phyloP scores from a whole-genome alignment of 176 grass and related monocot genomes.

The Hyparrhenia diplandra region DNA sequence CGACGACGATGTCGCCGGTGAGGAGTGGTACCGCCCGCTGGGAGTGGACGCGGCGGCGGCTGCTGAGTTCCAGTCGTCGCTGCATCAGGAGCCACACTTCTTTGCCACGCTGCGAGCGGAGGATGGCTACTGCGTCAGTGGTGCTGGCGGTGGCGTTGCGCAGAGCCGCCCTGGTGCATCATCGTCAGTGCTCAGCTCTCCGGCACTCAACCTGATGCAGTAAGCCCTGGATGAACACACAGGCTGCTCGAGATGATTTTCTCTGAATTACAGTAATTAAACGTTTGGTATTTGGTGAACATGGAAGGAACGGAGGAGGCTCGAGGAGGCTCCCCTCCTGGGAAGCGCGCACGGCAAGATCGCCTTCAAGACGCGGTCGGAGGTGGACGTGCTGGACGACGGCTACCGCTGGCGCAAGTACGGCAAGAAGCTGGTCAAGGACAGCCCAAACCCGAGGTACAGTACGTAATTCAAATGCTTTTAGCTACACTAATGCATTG shows the following conservation, averaged over 20 bases:
- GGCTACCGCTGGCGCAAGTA: constrained; percentile 86
- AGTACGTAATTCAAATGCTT: no score
- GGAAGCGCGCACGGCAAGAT: constrained; percentile 25
- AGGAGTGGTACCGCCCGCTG: not conserved
- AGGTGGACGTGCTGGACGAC: constrained; percentile 63
- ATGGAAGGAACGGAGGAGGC: not conserved
- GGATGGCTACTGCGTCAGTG: not conserved
- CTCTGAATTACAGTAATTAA: no score
- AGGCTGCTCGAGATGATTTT: not conserved
- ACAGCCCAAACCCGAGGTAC: constrained; percentile 72
- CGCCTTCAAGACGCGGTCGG: constrained; percentile 67
- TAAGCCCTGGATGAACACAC: not conserved
- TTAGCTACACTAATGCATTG: no score
- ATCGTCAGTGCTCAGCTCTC: not conserved
- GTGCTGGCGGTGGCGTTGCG: not conserved
- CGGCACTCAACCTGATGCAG: not conserved
- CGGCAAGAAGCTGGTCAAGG: constrained; percentile 80
- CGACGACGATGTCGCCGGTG: not conserved
- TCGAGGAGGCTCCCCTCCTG: not conserved
- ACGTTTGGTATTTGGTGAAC: no score
- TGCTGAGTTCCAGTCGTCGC: not conserved
- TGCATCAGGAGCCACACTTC: not conserved
- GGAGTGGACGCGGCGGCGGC: not conserved
- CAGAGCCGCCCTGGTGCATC: not conserved
- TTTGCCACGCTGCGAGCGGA: not conserved